Evolutionary conservation across 306 rosid genomes (phyloP), one percentile per base, ranked within the genome.

Genomic region (Herpetospermum pedunculosum): DNA sequence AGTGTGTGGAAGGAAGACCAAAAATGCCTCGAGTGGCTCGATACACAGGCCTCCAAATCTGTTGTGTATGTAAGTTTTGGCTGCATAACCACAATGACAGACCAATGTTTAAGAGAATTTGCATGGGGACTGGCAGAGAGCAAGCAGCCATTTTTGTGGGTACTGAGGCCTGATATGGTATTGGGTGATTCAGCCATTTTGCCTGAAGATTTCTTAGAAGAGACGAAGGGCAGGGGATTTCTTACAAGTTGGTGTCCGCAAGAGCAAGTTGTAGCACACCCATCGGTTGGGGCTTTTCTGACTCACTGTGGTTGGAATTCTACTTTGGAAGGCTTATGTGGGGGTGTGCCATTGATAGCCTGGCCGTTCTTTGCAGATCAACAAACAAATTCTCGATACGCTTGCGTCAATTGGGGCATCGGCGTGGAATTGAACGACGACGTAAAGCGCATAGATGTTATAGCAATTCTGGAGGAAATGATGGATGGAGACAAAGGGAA

Each of bases 281-380:
- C 83, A 47, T 81, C 87, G 1, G 26, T 81, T 38, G 91, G 86
- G 19, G 73, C 53, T 1, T 85, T 85, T 6, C 25, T 87, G 47
- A 81, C 87, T 19, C 92, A 87, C 30, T 73, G 87, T 65, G 89
- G 89, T 12, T 87, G 92, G 92, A 87, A 87, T 73, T 85, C 89
- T 28, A 65, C 50, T 0, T 10, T 57, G 2, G 92, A 87, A 70
- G 73, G 76, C 63, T 4, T 85, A 6, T 69, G 81, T 65, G 77
- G 49, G 5, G 82, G 89, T 43, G 84, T 81, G 26, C 87, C 87
- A 38, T 13, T 85, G 2, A 85, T 85, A n/a, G 80, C 84, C 29
- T 87, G 87, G 89, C 92, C 92, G 32, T 87, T 85, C 63, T 87
- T 85, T n/a, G 83, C 82, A 0, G 86, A 87, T 30, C 87, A 87